Conservation (phyloP, 352 stramenopile species). For the Halophytophthora batemanensis region DNA sequence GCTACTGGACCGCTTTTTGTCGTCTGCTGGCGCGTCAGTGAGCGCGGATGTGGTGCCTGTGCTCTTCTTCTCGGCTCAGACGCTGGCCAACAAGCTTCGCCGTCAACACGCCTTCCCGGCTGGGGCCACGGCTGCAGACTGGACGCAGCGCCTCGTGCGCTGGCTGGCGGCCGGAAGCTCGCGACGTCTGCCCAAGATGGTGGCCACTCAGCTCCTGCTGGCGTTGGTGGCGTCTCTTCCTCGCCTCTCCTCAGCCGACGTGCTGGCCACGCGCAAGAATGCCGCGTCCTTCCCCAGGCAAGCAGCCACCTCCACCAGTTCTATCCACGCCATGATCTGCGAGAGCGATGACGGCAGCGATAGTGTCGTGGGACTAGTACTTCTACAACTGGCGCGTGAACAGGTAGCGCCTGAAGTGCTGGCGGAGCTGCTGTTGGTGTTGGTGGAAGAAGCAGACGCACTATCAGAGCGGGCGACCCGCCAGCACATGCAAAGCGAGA, state of each 20-base stretch:
- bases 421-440: constrained; percentile 58
- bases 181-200: constrained; percentile 45
- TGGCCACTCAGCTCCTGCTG: constrained; percentile 71
- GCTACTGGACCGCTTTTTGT: constrained; percentile 65
- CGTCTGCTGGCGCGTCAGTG: constrained; percentile 14
- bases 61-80: constrained; percentile 81
- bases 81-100: constrained; percentile 77
- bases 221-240: constrained; percentile 63
- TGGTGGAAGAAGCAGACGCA: constrained; percentile 63
- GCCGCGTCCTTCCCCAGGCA: background rate
- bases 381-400: constrained; percentile 42
- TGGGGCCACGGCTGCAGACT: constrained; percentile 25
- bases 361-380: constrained; percentile 55
- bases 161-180: constrained; percentile 45
- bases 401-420: constrained; percentile 37
- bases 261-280: constrained; percentile 14
- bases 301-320: constrained; percentile 7
- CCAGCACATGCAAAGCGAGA: constrained; percentile 54
- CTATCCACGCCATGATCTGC: constrained; percentile 9
- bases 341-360: constrained; percentile 16
- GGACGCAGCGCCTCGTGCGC: constrained; percentile 47
- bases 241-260: constrained; percentile 36
- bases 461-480: constrained; percentile 43
- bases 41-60: constrained; percentile 32
- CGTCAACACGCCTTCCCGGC: constrained; percentile 44